Base-by-base conservation (phyloP, 352 stramenopile species). In the Hyaloperonospora arabidopsidis region DNA sequence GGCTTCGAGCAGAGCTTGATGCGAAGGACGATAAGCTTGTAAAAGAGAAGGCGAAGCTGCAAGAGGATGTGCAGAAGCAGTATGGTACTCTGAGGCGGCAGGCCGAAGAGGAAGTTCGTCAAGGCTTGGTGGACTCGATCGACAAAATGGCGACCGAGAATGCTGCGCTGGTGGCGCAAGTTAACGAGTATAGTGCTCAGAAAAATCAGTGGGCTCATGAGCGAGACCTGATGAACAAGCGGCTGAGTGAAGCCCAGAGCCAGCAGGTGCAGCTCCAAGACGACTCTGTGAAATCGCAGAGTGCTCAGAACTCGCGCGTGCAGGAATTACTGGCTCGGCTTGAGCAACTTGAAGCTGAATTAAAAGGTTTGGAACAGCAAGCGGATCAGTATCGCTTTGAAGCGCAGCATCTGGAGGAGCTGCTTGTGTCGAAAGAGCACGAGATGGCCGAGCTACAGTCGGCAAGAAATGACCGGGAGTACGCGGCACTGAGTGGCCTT, bases 31-130 rank as follows among this genome's bases (percentile, higher is more conserved):
- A 86, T 5, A 72, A 79, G 36, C 43, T 83, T 14, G 49, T 48
- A 2, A 80, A 79, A 25, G 75, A 86, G 25, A 86, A 84, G 48
- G 53, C 59, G 7, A 75, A 74, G 11, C 23, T 82, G 13, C 74
- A 85, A 48, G 75, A 85, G 17, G 75, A 88, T 1, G 68, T 60
- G 3, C 75, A 74, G 14, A 84, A 78, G 49, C 78, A 89, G 49
- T 48, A 84, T 14, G 68, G 80, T 50, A 56, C 80, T 13, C 46
- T 86, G 13, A 70, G 83, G 52, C 72, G 68, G 2, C 74, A 89
- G 39, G 52, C 86, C 23, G 67, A 86, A 34, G 61, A 70, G 5
- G 71, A 88, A 14, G 66, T 84, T 34, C 75, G 76, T 1, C 73
- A 84, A 55, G 68, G 76, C n/a, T 82, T 68, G 2, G 75, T 76